Percentiles rank a stretch among this genome's conserved stretches.
phyloP scores from a whole-genome alignment of 1,284 basidiomycete genomes.

The Trichosporon coremiiforme region DNA sequence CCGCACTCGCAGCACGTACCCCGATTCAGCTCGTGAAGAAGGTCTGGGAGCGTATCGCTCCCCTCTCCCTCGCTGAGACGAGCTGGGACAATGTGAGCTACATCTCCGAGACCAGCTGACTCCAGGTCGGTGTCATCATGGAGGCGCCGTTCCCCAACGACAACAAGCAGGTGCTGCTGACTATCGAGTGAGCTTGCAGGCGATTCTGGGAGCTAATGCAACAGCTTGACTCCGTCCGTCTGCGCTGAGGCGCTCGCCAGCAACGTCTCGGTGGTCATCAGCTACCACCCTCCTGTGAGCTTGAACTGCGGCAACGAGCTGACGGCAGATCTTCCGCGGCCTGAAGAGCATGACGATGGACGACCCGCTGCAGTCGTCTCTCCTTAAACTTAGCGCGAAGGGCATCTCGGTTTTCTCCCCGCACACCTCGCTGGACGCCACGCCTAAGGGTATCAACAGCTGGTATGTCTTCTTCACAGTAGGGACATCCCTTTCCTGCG shows the following conservation, averaged over 20 bases:
- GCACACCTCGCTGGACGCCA: slow-evolving; percentile 81
- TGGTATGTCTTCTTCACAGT: too few species aligned
- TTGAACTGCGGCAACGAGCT: neutral
- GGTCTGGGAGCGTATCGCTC: slow-evolving; percentile 69
- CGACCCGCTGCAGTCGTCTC: slow-evolving; percentile 75
- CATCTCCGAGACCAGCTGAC: slow-evolving; percentile 23
- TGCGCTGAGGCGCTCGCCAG: slow-evolving; percentile 70
- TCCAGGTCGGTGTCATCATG: slow-evolving; percentile 76
- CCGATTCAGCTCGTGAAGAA: slow-evolving; percentile 50
- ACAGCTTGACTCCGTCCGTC: slow-evolving; percentile 77
- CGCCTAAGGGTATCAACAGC: slow-evolving; percentile 81
- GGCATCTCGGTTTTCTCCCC: slow-evolving; percentile 86
- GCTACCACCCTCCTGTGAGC: slow-evolving; percentile 76
- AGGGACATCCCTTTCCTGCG: too few species aligned
- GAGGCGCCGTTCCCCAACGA: slow-evolving; percentile 71
- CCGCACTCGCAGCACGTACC: slow-evolving; percentile 27
- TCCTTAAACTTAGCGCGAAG: slow-evolving; percentile 74
- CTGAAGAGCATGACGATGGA: slow-evolving; percentile 75
- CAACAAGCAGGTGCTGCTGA: slow-evolving; percentile 71
- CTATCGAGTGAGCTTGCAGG: slow-evolving; percentile 87
- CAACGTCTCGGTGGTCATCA: slow-evolving; percentile 68
- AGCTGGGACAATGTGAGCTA: slow-evolving; percentile 84
- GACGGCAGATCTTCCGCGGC: slow-evolving; percentile 69
- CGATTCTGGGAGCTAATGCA: too few species aligned
- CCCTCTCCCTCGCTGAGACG: slow-evolving; percentile 73